phyloP scores from a whole-genome alignment of 495 filamentous ascomycete genomes.

The Glarea lozoyensis region DNA sequence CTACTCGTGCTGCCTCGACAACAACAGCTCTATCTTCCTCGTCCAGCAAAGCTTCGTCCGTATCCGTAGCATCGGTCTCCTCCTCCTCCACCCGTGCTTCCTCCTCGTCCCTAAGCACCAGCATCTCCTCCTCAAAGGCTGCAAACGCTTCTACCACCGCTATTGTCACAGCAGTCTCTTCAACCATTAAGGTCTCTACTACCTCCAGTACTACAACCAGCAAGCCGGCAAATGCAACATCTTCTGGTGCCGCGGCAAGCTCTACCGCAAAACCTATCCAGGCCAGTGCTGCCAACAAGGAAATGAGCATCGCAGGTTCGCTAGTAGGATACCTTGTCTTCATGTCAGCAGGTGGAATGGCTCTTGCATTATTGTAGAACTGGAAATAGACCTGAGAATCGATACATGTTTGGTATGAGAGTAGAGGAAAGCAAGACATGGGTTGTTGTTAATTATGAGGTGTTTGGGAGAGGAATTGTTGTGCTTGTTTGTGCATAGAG shows the following conservation, averaged over 20 bases:
- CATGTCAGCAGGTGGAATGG: too few species aligned
- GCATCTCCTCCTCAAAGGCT: conserved; percentile 2
- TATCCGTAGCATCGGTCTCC: too few species aligned
- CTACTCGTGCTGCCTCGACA: not conserved
- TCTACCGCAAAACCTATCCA: too few species aligned
- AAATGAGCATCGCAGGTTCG: conserved; percentile 1
- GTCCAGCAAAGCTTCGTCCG: not conserved
- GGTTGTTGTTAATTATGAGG: too few species aligned
- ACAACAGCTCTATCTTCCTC: not conserved
- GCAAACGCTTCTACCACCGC: not conserved
- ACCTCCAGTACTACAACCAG: not conserved
- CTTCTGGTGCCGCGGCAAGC: conserved; percentile 2
- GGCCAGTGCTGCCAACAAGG: conserved; percentile 1
- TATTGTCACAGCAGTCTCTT: not conserved
- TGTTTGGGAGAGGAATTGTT: too few species aligned
- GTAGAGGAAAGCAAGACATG: too few species aligned
- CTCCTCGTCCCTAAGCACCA: not conserved
- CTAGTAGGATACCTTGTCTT: too few species aligned
- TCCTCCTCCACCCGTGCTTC: conserved; percentile 6
- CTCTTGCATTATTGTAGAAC: too few species aligned
- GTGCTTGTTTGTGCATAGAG: too few species aligned
- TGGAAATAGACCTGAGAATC: too few species aligned
- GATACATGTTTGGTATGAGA: too few species aligned
- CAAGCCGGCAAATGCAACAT: conserved; percentile 4
- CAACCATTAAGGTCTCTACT: not conserved